Evolutionary conservation across 2,329 filamentous ascomycete genomes (phyloP).

Genomic region (Didymella segeticola): DNA sequence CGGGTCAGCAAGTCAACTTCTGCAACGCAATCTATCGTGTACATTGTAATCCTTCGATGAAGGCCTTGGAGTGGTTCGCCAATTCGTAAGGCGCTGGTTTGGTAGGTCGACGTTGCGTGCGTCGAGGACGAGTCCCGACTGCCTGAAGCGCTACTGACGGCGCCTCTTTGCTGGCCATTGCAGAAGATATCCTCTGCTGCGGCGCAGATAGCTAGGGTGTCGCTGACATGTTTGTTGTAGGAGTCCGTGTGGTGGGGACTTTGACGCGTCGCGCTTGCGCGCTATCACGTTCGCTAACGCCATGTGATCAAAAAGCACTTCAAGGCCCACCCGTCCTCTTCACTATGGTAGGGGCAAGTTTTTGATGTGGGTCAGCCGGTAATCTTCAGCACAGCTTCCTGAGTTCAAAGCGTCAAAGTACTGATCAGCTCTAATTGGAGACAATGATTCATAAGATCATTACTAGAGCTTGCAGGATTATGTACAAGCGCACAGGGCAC

Average conservation of each 20-base stretch:
- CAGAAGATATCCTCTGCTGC: neutral
- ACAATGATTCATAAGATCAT: no score
- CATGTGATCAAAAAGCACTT: no score
- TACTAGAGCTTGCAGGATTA: no score
- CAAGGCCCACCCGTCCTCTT: no score
- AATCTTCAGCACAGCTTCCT: no score
- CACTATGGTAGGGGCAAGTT: no score
- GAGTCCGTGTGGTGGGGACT: neutral
- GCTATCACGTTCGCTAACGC: constrained; percentile 16
- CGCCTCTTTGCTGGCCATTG: neutral
- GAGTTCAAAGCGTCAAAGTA: no score
- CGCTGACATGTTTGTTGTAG: neutral
- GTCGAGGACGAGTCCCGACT: constrained; percentile 34
- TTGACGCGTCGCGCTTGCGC: constrained; percentile 11
- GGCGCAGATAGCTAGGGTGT: no score
- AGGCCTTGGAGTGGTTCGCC: constrained; percentile 46
- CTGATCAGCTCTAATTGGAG: no score
- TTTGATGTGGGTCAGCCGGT: no score
- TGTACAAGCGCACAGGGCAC: no score
- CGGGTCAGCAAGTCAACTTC: neutral
- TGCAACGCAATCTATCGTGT: neutral
- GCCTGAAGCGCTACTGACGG: constrained; percentile 29
- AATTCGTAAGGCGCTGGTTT: constrained; percentile 45
- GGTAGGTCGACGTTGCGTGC: constrained; percentile 37
- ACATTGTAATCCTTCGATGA: constrained; percentile 46